These are phyloP conservation scores for Musa balbisiana DNA, from an alignment of 202 grass and related monocot genomes.

Conservation along the genomic window DNA sequence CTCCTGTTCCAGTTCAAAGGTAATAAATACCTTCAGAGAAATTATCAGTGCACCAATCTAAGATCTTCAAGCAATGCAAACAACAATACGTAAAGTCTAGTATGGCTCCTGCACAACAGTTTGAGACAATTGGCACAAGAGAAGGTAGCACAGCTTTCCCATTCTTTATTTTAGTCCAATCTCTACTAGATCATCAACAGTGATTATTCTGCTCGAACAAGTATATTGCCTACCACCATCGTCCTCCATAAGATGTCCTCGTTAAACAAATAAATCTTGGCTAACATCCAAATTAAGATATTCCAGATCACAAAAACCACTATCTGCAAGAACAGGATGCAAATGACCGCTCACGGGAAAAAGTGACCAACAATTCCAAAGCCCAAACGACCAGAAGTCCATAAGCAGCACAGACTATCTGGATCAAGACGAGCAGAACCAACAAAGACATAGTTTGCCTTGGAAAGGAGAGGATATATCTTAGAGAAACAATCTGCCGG, in stretches of 20 bases:
- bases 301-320: not conserved
- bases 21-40: not conserved
- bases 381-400: not conserved
- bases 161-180: not conserved
- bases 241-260: not conserved
- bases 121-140: not conserved
- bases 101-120: not conserved
- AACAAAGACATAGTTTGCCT: not conserved
- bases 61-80: not conserved
- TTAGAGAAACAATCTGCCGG: not conserved
- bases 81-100: not conserved
- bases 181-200: not conserved
- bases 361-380: not conserved
- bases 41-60: not conserved
- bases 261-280: not conserved
- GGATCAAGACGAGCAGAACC: not conserved
- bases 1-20: not conserved
- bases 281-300: not conserved
- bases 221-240: conserved; percentile 1
- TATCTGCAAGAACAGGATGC: not conserved
- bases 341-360: not conserved
- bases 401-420: not conserved
- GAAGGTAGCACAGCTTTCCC: not conserved
- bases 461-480: not conserved
- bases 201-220: not conserved